Evolutionary conservation across 306 rosid species (phyloP).

Genomic region (Vicia faba): DNA sequence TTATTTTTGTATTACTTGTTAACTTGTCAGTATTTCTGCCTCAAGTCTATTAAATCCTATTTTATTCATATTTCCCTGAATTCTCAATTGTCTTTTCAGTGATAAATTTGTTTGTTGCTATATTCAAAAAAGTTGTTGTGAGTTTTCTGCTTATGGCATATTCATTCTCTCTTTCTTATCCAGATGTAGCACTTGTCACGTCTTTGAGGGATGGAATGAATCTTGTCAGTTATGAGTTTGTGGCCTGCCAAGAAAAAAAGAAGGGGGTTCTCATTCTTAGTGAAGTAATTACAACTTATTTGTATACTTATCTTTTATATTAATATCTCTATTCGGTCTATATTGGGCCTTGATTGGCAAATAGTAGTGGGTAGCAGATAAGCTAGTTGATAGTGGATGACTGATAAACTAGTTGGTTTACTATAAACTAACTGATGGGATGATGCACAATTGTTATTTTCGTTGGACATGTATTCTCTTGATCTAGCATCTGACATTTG

Average conservation of each 20-base stretch:
- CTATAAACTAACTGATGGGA: neutral
- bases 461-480: conserved; percentile 17
- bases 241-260: conserved; percentile 87
- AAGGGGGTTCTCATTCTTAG: conserved; percentile 95
- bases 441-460: neutral
- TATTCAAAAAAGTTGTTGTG: neutral
- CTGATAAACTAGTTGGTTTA: neutral
- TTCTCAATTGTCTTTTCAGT: conserved; percentile 23
- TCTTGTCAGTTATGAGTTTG: conserved; percentile 95
- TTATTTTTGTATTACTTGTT: conserved; percentile 3
- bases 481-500: conserved; percentile 35
- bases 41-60: conserved; percentile 18
- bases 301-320: conserved; percentile 18
- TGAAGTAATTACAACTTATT: conserved; percentile 59
- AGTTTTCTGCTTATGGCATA: conserved; percentile 11
- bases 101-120: conserved; percentile 21
- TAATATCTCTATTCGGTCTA: conserved; percentile 5
- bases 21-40: conserved; percentile 17
- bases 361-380: neutral
- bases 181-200: conserved; percentile 97
- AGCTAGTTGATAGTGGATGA: neutral
- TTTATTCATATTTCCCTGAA: conserved; percentile 23
- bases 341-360: conserved; percentile 2
- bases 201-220: conserved; percentile 98
- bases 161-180: conserved; percentile 32